Evolutionary conservation across 202 grass and related monocot species (phyloP), one percentile per base, ranked within the genome.

Genomic region (Cymbopogon flexuosus): DNA sequence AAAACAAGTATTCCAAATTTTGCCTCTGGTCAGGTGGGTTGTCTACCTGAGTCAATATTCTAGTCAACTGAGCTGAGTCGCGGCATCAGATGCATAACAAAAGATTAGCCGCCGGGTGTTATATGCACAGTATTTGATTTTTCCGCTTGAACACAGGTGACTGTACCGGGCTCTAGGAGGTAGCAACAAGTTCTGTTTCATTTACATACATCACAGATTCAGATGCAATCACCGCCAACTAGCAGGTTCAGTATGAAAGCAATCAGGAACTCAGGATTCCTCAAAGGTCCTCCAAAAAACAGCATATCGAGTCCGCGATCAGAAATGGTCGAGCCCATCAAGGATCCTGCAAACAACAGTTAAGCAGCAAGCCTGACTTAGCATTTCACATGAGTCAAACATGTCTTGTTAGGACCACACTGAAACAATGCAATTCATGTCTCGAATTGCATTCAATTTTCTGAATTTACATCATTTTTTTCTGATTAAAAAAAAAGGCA

Each of bases 1-100:
- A 31, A 77, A 45, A 68, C 31, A 35, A 24, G 18, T n/a, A 24
- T 73, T 3, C 1, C 0, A 4, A 34, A 6, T 8, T 30, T 5
- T 36, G 35, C 4, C 22, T 47, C 2, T 69, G 2, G 8, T 58
- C 3, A 3, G 30, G 1, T 31, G 30, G n/a, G n/a, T n/a, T n/a
- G n/a, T n/a, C n/a, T n/a, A n/a, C 16, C 62, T 27, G 18, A 30
- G 64, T 70, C 19, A 69, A 42, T 70, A 60, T 31, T 68, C 1
- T 37, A 51, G 18, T 37, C 27, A 60, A 15, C 22, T 15, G n/a
- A 61, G 19, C 16, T 31, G 36, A 19, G 65, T 62, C 6, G 19
- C 19, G 29, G 52, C 54, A 84, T 62, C 65, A 62, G 40, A 77
- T 84, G 52, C 40, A 39, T 40, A 13, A 33, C 61, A 21, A 67